Base-by-base conservation (phyloP, 805 yeast genomes). In the Starmerella sp. region DNA sequence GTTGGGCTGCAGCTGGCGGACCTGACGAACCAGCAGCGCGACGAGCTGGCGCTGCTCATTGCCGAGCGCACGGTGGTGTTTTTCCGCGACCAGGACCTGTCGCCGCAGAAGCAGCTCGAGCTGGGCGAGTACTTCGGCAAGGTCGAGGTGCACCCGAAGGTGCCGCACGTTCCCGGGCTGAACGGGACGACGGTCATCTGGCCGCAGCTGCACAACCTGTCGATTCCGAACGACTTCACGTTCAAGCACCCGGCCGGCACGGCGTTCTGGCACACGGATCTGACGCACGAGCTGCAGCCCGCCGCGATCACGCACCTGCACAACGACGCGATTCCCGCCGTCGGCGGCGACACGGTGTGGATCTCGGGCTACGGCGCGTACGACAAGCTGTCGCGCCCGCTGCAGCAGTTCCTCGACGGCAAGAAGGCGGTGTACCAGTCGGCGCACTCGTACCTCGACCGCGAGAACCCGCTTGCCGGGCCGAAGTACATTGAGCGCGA, bases 211-310 rank as follows among this genome's bases (percentile, higher is more conserved):
- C 81, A 69, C 73, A 85, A 66, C 76, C 79, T 59, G 52, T 55
- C 34, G 85, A 80, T 65, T 55, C 61, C 38, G 58, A 56, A 38
- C 63, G 61, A 36, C 63, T 66, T 48, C 65, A 63, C 47, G 64
- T 66, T 36, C 59, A 62, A 67, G 65, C 41, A 65, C 54, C 63
- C 60, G 62, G 32, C 62, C 52, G 51, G 62, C 58, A 38, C 66
- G 51, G 54, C 62, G 10, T 53, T 56, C 46, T 85, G 87, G 86
- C 93, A 86, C 68, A 76, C 86, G 10, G 95, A 86, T 66, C 83
- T 83, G 44, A 78, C 87, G 30, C 85, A 82, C 67, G 93, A 85
- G 67, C 75, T 75, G 51, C 86, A 82, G 65, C 85, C 90, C 11
- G 84, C 91, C 13, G 84, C 84, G 14, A 72, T 77, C 54, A 84